Base-by-base conservation (phyloP, 106 monocot species). In the Acorus calamus region DNA sequence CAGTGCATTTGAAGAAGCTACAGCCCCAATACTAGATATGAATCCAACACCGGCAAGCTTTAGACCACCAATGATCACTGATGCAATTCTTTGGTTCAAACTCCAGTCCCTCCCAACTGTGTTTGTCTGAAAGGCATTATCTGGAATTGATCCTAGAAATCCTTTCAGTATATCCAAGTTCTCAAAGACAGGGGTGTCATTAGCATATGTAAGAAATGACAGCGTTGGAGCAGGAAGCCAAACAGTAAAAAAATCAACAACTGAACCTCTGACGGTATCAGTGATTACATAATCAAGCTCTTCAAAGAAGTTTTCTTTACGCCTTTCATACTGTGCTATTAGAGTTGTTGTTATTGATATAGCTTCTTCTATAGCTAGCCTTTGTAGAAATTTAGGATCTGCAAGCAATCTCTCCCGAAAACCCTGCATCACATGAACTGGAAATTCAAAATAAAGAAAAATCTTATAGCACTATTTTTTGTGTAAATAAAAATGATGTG, bases 191-290 rank as follows among this genome's bases (percentile, higher is more conserved):
- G 80, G 74, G 44, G 64, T 80, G 55, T 69, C 71, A 67, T 71
- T 75, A 52, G 79, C 67, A 72, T 81, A 81, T 50, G 81, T 68
- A n/a, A 94, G 71, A 59, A 89, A 89, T 49, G 94, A 94, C 42
- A 94, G 57, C 59, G 94, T 94, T 28, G 94, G 94, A 53, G 94
- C 94, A 63, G 94, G 94, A 71, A 94, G 89, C 94, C 94, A 94
- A 49, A 94, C 94, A 5, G 94, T 94, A 67, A 94, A 94, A 69
- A 94, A 94, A 76, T 94, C 94, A 69, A 94, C 94, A 58, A 94
- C 89, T 14, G 79, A 71, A 43, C 94, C 94, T 87, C 94, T 84
- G 49, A 94, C 84, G 14, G 89, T 94, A 66, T 94, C 94, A 53
- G 94, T 94, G 14, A 94, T 57, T 53, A 94, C 94, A 74, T 94